Conservation (phyloP, 2,329 filamentous ascomycete species). For the Akanthomyces uredinophilus region DNA sequence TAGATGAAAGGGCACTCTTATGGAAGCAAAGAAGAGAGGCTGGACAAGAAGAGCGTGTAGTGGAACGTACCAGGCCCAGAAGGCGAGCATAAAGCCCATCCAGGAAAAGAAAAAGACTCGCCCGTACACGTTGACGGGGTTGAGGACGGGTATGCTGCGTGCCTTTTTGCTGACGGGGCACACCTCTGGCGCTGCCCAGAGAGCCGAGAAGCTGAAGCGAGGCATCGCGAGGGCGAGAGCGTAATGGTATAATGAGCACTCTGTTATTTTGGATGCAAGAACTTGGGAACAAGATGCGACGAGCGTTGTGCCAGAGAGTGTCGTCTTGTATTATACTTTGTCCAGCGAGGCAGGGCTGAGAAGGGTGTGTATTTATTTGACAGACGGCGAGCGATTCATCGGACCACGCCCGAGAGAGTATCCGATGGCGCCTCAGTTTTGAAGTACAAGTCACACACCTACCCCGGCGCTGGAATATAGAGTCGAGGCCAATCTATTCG, state of each 20-base stretch:
- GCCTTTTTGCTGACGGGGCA: constrained; percentile 85
- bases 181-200: constrained; percentile 55
- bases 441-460: not conserved
- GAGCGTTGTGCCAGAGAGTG: too few relatives aligned
- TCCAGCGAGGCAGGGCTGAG: not conserved
- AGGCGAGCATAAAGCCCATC: constrained; percentile 80
- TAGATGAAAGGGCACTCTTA: not conserved
- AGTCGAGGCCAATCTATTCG: constrained; percentile 3
- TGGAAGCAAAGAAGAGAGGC: too few relatives aligned
- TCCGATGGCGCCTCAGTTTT: not conserved
- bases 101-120: constrained; percentile 88
- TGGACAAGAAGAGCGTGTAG: not conserved
- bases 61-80: constrained; percentile 67
- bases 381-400: not conserved
- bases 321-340: constrained; percentile 8
- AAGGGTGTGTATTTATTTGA: not conserved
- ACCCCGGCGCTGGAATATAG: not conserved
- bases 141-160: constrained; percentile 71
- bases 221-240: constrained; percentile 24
- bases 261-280: not conserved
- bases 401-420: not conserved
- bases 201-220: constrained; percentile 23
- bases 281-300: not conserved
- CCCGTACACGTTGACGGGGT: constrained; percentile 73
- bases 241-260: too few relatives aligned